Base-by-base conservation (phyloP, 257 asterid genomes). In the Penstemon newberryi region DNA sequence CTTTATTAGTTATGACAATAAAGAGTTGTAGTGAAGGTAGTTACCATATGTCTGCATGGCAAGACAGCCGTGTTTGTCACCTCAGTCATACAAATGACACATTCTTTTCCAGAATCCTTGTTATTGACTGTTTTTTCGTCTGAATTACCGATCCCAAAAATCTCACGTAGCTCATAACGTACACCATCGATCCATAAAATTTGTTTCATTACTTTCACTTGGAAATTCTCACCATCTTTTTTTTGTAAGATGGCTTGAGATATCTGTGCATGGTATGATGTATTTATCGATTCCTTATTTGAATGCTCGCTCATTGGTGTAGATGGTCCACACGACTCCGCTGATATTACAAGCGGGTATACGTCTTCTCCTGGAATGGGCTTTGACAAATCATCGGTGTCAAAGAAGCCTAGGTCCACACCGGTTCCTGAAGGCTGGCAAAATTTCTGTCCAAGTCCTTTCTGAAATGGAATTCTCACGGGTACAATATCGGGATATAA, bases 31-130 rank as follows among this genome's bases (percentile, higher is more conserved):
- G 80, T 67, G 38, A 8, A 39, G 71, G 67, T 52, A 67, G 73
- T 86, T 83, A 93, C 98, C 98, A 93, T 86, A 86, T 93, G 98
- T 71, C 98, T 79, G 71, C 98, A 93, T 2, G 98, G 97, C 78
- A 93, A 80, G 77, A 88, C 95, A 56, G 97, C 95, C 0, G 94
- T 90, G 73, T 90, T 87, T 83, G 85, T 93, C 39, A 73, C 90
- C 75, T 90, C 97, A 19, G 97, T 93, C 96, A 93, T 84, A 81
- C 98, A 93, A 79, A 93, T 88, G 67, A 90, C 90, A 55, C 98
- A 93, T 61, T 88, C 98, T 82, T 90, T 88, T 63, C 96, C 98
- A 0, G 86, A 81, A 37, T 87, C 92, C 80, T 84, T 58, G 41
- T 84, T 79, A 59, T 67, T 85, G 65, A 83, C 69, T 44, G 86